Evolutionary conservation across 108 stramenopile genomes (phyloP).

Genomic region (Epipyxis sp.): DNA sequence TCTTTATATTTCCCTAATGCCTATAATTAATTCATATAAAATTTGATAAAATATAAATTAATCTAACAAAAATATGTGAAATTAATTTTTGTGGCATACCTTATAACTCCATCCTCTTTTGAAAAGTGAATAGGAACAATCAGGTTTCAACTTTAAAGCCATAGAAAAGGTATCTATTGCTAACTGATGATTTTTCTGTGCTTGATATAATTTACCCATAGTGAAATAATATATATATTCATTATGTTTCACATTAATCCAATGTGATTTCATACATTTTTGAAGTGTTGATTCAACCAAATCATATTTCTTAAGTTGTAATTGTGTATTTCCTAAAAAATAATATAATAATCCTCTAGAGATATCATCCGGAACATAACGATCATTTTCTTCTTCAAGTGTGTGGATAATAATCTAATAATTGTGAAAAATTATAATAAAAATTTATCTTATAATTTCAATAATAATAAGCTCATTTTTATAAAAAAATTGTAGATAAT

Average conservation of each 20-base stretch:
- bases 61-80: too few relatives aligned
- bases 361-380: not conserved
- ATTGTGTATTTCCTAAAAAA: not conserved
- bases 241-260: not conserved
- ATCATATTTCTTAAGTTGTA: not conserved
- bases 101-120: constrained; percentile 9
- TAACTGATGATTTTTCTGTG: not conserved
- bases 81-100: too few relatives aligned
- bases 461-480: too few relatives aligned
- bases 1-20: constrained; percentile 7
- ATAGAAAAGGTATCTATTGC: not conserved
- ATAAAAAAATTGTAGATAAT: not conserved
- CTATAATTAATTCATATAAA: not conserved
- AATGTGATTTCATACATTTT: not conserved
- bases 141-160: not conserved
- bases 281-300: not conserved
- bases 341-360: not conserved
- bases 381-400: not conserved
- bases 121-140: not conserved
- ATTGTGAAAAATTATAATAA: too few relatives aligned
- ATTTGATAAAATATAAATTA: too few relatives aligned
- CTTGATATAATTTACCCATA: not conserved
- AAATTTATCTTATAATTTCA: too few relatives aligned
- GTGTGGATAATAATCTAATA: too few relatives aligned
- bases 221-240: not conserved